Evolutionary conservation across 2,329 filamentous ascomycete genomes (phyloP).

Genomic region (Sclerotinia borealis): DNA sequence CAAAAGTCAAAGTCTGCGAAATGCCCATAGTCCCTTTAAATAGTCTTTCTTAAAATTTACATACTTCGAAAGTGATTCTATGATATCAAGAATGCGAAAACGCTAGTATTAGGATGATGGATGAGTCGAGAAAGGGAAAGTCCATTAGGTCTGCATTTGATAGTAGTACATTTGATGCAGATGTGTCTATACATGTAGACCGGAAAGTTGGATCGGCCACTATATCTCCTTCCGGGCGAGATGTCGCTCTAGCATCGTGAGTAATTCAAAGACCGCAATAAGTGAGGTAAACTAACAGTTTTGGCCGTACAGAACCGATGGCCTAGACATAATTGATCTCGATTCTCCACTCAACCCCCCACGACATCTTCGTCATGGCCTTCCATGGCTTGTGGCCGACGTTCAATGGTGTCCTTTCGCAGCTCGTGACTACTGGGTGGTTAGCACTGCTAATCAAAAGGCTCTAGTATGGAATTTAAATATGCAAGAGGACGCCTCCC

Average conservation of each 20-base stretch:
- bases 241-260: constrained; percentile 79
- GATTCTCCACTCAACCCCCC: constrained; percentile 85
- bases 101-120: constrained; percentile 23
- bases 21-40: not conserved
- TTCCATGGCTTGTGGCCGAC: constrained; percentile 92
- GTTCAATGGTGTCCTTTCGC: constrained; percentile 97
- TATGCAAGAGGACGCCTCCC: constrained; percentile 58
- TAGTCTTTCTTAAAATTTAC: not conserved
- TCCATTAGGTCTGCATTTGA: constrained; percentile 66
- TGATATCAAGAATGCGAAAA: constrained; percentile 16
- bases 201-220: constrained; percentile 73
- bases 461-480: constrained; percentile 91
- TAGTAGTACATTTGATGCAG: constrained; percentile 79
- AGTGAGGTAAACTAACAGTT: not conserved
- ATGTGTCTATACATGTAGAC: constrained; percentile 78
- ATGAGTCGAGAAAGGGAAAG: constrained; percentile 47
- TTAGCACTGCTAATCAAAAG: constrained; percentile 90
- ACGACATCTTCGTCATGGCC: constrained; percentile 75
- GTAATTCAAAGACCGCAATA: not conserved
- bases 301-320: constrained; percentile 53
- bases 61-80: not conserved
- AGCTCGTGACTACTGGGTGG: constrained; percentile 83
- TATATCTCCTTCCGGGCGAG: constrained; percentile 84
- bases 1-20: not conserved
- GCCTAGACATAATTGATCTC: constrained; percentile 84